Evolutionary conservation across 2,329 filamentous ascomycete species (phyloP).

Genomic region (Epichloe sibirici): DNA sequence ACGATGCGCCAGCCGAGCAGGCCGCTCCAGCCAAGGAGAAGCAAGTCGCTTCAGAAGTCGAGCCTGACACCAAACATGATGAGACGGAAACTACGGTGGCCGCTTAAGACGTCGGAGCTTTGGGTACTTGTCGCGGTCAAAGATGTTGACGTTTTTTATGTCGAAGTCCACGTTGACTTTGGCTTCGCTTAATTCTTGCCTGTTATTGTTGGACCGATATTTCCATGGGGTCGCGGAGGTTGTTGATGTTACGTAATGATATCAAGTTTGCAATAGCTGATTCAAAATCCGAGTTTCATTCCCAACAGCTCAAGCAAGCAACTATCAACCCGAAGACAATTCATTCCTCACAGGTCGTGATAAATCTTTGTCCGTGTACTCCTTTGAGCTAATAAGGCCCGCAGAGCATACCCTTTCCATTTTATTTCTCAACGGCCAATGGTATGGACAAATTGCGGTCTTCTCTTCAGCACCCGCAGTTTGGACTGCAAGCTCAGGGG

Average conservation of each 20-base stretch:
- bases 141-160: background rate
- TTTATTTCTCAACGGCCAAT: too few relatives aligned
- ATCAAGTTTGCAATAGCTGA: slow-evolving; percentile 1
- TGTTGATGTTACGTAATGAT: background rate
- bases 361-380: background rate
- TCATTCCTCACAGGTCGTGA: background rate
- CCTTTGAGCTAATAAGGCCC: too few relatives aligned
- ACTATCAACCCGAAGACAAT: too few relatives aligned
- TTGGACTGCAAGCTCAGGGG: too few relatives aligned
- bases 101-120: background rate
- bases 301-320: background rate
- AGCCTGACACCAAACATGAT: background rate
- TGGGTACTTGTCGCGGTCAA: background rate
- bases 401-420: too few relatives aligned
- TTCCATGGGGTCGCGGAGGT: background rate
- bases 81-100: background rate
- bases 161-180: background rate
- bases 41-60: slow-evolving; percentile 5
- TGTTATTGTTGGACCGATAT: background rate
- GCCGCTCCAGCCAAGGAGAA: slow-evolving; percentile 16
- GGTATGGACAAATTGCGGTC: too few relatives aligned
- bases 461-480: too few relatives aligned
- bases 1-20: slow-evolving; percentile 13
- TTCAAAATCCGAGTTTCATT: background rate
- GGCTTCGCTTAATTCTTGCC: background rate